Evolutionary conservation across 805 yeast genomes (phyloP).

Genomic region (Sugiyamaella qingdaonensis): DNA sequence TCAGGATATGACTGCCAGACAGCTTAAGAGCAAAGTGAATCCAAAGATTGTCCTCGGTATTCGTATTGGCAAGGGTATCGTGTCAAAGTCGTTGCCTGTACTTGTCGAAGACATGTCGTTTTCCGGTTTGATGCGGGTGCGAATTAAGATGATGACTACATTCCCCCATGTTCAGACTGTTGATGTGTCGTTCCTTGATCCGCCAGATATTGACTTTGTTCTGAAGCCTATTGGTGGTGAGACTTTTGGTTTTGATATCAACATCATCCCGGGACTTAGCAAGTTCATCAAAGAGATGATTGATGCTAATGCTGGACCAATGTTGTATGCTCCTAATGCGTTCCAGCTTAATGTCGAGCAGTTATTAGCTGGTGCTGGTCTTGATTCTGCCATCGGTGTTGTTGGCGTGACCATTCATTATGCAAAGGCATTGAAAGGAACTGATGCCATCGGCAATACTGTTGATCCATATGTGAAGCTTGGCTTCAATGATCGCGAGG

Average conservation of each 20-base stretch:
- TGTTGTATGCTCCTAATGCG: slow-evolving; percentile 83
- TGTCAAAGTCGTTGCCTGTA: slow-evolving; percentile 63
- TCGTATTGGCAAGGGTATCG: slow-evolving; percentile 69
- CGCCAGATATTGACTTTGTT: slow-evolving; percentile 85
- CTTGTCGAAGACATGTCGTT: slow-evolving; percentile 77
- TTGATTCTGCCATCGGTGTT: slow-evolving; percentile 82
- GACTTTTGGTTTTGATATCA: slow-evolving; percentile 80
- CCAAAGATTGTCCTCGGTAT: slow-evolving; percentile 76
- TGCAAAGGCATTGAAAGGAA: slow-evolving; percentile 67
- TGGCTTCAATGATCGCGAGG: slow-evolving; percentile 50
- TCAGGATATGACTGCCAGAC: slow-evolving; percentile 81
- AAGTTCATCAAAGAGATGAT: slow-evolving; percentile 82
- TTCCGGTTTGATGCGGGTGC: slow-evolving; percentile 66
- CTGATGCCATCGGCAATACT: slow-evolving; percentile 67
- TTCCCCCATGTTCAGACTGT: slow-evolving; percentile 94
- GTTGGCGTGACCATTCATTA: slow-evolving; percentile 61
- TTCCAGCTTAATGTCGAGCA: slow-evolving; percentile 92
- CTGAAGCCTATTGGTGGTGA: slow-evolving; percentile 78
- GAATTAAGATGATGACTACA: slow-evolving; percentile 82
- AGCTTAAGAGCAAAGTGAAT: slow-evolving; percentile 76
- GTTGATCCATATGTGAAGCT: slow-evolving; percentile 85
- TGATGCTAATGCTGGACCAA: slow-evolving; percentile 81
- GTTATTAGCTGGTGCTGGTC: slow-evolving; percentile 74
- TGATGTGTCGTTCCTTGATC: slow-evolving; percentile 76
- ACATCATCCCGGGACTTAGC: slow-evolving; percentile 81